phyloP scores from a whole-genome alignment of 371 early-diverging fungal species.

The Coemansia sp. region DNA sequence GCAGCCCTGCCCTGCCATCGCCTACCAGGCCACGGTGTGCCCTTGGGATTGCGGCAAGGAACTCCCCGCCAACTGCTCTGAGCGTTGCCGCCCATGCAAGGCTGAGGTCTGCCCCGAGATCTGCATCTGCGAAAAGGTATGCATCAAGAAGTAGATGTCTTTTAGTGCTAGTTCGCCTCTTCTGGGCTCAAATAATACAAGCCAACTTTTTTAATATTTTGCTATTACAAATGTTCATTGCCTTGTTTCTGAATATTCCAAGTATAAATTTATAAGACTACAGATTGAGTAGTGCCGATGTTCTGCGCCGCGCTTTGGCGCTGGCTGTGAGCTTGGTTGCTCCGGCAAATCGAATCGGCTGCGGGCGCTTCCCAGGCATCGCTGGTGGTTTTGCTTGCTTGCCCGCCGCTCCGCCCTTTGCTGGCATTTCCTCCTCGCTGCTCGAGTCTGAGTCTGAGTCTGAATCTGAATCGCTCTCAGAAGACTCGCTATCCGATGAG shows the following conservation, averaged over 20 bases:
- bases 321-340: conserved; percentile 19
- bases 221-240: too few relatives aligned
- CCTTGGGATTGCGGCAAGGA: conserved; percentile 39
- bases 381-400: not conserved
- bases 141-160: conserved; percentile 7
- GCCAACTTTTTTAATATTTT: too few relatives aligned
- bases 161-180: not conserved
- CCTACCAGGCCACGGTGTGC: conserved; percentile 15
- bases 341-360: conserved; percentile 39
- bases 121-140: conserved; percentile 35
- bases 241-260: too few relatives aligned
- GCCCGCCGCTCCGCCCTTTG: not conserved
- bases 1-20: conserved; percentile 27
- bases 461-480: conserved; percentile 19
- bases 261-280: conserved; percentile 3
- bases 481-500: not conserved
- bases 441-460: not conserved
- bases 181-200: too few relatives aligned
- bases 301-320: conserved; percentile 32
- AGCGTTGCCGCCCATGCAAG: conserved; percentile 47
- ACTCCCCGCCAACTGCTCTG: conserved; percentile 22
- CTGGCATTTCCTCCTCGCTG: conserved; percentile 1
- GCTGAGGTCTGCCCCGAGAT: conserved; percentile 21
- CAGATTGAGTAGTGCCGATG: conserved; percentile 28
- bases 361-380: not conserved